Base-by-base conservation (phyloP, 2,329 filamentous ascomycete species). In the Corynespora cassiicola region DNA sequence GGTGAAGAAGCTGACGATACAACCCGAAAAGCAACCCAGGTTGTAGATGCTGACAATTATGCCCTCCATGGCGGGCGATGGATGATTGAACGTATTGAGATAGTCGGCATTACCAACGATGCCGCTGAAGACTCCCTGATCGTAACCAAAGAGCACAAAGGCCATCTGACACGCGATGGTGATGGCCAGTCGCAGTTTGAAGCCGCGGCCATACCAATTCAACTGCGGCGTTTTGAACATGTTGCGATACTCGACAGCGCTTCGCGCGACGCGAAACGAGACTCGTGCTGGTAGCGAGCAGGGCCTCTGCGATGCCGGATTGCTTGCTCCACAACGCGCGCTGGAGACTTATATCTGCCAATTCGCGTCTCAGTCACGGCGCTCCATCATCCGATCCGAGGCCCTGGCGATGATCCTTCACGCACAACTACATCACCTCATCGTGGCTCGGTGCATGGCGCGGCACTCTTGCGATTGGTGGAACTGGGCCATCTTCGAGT, bases 21-120 rank as follows among this genome's bases (percentile, higher is more conserved):
- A 70, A 19, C 69, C 69, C 1, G 55, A 55, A 35, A 70, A 70
- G 11, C 61, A 65, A 9, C 63, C 64, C 0, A 72, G 47, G 33
- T 71, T 71, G 45, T 72, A 72, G 9, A 70, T 70, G 2, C 58
- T 65, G 2, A 73, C 70, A 23, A 72, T 73, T 40, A 72, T 73
- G 22, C 70, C 70, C 39, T 72, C 67, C 3, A 70, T 60, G 1
- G 50, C 66, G 4, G 61, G 57, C 3, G 58, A 54, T 0, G 70
- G 70, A 36, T 72, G 50, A n/a, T 61, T 52, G 35, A 73, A 72
- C 0, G 65, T 70, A n/a, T 67, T 41, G 5, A 63, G 47, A 47
- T 68, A 74, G 39, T 72, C 54, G 22, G 55, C 47, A 36, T 73
- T 72, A n/a, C 61, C 63, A 2, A 73, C 66, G 31, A 72, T 71